Evolutionary conservation across 108 stramenopile genomes (phyloP), one percentile per base, ranked within the genome.

Genomic region (Cylindrotheca fusiformis): DNA sequence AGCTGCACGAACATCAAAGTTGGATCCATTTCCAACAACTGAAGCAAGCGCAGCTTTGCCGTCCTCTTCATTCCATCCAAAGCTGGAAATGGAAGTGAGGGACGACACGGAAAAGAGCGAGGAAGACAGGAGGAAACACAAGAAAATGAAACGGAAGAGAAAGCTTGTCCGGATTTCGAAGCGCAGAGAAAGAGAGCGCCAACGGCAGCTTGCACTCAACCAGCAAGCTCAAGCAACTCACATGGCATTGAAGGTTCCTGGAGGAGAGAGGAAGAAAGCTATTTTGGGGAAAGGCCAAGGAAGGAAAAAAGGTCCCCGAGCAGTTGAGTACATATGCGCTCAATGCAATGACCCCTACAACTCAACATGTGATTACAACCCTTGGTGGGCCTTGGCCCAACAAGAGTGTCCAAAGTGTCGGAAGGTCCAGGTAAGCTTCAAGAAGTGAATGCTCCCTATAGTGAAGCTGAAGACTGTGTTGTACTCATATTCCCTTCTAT

Each of bases 331-430:
- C 48, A 74, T 86, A 29, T 94, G 93, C 68, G 81, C 83, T 6
- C 67, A 85, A 27, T 94, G 93, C 59, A 94, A 85, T 63, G 93
- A 94, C 59, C 55, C 75, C 3, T 94, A 90, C 58, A 70, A 61
- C 26, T 83, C 72, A 14, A 81, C 74, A 21, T 82, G 86, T 55
- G 87, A 90, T 23, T 71, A 63, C 58, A 90, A 94, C 68, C 88
- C 93, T 12, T 94, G 93, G 93, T 94, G 93, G 93, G 77, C 78
- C 24, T 61, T 94, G 21, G 52, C 82, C 21, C 83, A 76, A 31
- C 84, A 90, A 44, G 86, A 88, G 28, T 93, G 92, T 76, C 88
- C 88, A 31, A 93, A 93, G 52, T 93, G 92, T 66, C 75, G 76
- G 27, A 93, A 93, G 68, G 64, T 33, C 2, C 91, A 91, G 75